Conservation (phyloP, 768 basidiomycete genomes). For the Amanita rubescens region DNA sequence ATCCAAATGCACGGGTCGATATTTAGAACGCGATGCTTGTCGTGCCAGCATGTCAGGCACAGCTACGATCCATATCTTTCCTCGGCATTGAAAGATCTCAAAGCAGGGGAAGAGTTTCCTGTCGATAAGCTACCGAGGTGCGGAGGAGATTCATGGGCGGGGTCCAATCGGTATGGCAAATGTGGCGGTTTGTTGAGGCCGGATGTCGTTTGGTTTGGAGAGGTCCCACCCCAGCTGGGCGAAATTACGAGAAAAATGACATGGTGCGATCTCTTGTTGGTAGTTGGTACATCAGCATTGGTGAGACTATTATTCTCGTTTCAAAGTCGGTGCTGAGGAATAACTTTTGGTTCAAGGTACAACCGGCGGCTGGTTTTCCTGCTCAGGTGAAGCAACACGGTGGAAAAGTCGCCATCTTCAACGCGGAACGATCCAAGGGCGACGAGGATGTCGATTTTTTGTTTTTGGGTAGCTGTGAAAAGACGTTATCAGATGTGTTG, state of each 20-base stretch:
- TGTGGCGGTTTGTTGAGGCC: slow-evolving; percentile 40
- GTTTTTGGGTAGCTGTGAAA: slow-evolving; percentile 44
- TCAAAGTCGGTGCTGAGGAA: background rate
- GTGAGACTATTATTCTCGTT: slow-evolving; percentile 24
- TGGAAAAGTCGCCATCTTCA: slow-evolving; percentile 34
- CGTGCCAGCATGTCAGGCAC: slow-evolving; percentile 32
- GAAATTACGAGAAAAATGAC: slow-evolving; percentile 24
- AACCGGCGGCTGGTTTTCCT: slow-evolving; percentile 35
- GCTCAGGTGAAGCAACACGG: slow-evolving; percentile 24
- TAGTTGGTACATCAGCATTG: slow-evolving; percentile 48
- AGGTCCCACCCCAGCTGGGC: slow-evolving; percentile 30
- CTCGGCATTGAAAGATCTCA: slow-evolving; percentile 35
- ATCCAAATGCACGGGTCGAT: slow-evolving; percentile 61
- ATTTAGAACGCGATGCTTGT: slow-evolving; percentile 46
- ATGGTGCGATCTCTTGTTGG: slow-evolving; percentile 43
- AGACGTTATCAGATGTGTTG: slow-evolving; percentile 34
- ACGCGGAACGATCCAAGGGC: slow-evolving; percentile 26
- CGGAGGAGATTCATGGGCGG: slow-evolving; percentile 1
- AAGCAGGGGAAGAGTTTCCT: slow-evolving; percentile 28
- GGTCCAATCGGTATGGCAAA: slow-evolving; percentile 25
- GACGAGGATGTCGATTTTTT: slow-evolving; percentile 41
- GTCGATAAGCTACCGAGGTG: slow-evolving; percentile 28
- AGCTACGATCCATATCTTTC: slow-evolving; percentile 34
- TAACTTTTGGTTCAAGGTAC: slow-evolving; percentile 24
- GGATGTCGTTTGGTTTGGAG: slow-evolving; percentile 56